A percentile compares a stretch with the other conserved stretches of the same genome.
Evolutionary conservation across 768 basidiomycete genomes (phyloP).

Genomic region (Melanogaster broomeanus): DNA sequence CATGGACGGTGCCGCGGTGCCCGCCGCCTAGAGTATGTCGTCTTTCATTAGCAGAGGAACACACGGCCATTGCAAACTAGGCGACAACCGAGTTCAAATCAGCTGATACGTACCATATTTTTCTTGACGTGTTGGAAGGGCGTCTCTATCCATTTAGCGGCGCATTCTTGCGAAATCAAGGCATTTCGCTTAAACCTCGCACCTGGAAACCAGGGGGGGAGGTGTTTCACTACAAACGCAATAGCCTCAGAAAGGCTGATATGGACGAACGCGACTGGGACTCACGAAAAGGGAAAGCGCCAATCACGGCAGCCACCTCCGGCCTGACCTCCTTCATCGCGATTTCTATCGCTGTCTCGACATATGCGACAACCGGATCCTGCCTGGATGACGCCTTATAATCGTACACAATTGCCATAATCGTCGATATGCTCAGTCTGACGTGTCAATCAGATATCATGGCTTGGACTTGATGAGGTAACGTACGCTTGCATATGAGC

Average conservation of each 20-base stretch:
- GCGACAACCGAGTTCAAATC: neutral
- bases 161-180: neutral
- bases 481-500: conserved; percentile 19
- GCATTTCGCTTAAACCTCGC: conserved; percentile 6
- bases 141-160: neutral
- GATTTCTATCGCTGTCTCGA: conserved; percentile 13
- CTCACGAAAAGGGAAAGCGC: conserved; percentile 10
- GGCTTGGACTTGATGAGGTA: neutral
- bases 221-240: neutral
- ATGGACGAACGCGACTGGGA: neutral
- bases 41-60: neutral
- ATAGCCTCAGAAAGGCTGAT: neutral
- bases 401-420: conserved; percentile 13
- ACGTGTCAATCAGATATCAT: neutral
- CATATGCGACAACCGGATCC: conserved; percentile 9
- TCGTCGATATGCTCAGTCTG: conserved; percentile 10
- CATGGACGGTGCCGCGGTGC: conserved; percentile 11
- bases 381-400: conserved; percentile 2
- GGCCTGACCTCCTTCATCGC: conserved; percentile 7
- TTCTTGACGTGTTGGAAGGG: conserved; percentile 13
- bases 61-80: neutral
- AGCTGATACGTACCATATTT: conserved; percentile 6
- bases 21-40: conserved; percentile 3
- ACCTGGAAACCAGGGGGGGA: conserved; percentile 14
- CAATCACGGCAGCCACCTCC: conserved; percentile 6